Conservation (phyloP, 1,284 basidiomycete genomes). For the Limonomyces culmigenus region DNA sequence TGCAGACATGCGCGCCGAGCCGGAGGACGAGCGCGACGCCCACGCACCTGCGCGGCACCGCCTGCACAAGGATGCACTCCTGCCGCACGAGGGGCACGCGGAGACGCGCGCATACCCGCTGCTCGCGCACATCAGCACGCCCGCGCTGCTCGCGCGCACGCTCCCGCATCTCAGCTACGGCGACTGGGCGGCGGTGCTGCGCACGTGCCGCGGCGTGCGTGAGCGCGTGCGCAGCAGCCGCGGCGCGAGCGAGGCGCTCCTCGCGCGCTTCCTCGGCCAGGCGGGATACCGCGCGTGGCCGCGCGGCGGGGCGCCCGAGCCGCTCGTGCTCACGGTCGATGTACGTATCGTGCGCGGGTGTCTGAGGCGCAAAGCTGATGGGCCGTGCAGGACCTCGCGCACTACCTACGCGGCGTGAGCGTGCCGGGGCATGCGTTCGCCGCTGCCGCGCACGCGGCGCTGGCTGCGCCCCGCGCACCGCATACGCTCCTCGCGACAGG, state of each 20-base stretch:
- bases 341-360: slow-evolving; percentile 18
- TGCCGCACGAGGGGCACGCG: background rate
- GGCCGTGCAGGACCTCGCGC: slow-evolving; percentile 40
- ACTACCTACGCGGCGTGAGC: slow-evolving; percentile 63
- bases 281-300: slow-evolving; percentile 57
- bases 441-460: slow-evolving; percentile 33
- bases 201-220: slow-evolving; percentile 34
- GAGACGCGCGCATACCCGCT: slow-evolving; percentile 33
- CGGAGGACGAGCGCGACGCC: background rate
- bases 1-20: background rate
- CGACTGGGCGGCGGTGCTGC: slow-evolving; percentile 47
- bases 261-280: slow-evolving; percentile 48
- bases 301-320: slow-evolving; percentile 33
- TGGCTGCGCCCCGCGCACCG: slow-evolving; percentile 20
- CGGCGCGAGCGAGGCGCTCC: slow-evolving; percentile 38
- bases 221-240: slow-evolving; percentile 27
- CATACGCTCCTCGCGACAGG: slow-evolving; percentile 8
- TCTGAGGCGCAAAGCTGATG: background rate
- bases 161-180: slow-evolving; percentile 41
- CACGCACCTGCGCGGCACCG: background rate
- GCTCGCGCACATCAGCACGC: slow-evolving; percentile 28
- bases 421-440: slow-evolving; percentile 57
- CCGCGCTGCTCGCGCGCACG: slow-evolving; percentile 30
- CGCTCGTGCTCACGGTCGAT: slow-evolving; percentile 39
- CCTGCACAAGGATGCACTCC: background rate